These are phyloP conservation scores for Aspergillus cavernicola DNA, from an alignment of 495 filamentous ascomycete genomes.

Conservation along the genomic window DNA sequence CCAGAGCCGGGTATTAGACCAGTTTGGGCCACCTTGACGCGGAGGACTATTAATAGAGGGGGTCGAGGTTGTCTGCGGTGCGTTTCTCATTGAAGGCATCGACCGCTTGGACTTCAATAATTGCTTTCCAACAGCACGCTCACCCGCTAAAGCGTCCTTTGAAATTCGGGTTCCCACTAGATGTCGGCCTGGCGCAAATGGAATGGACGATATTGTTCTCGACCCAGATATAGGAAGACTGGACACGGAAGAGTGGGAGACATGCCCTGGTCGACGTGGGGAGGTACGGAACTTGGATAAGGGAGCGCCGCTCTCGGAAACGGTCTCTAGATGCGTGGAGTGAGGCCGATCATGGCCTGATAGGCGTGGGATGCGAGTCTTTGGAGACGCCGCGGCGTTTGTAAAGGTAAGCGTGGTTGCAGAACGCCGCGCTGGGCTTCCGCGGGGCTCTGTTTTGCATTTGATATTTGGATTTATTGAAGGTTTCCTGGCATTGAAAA, in stretches of 20 bases:
- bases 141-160: conserved; percentile 46
- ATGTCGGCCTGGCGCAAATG: conserved; percentile 54
- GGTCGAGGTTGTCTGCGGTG: conserved; percentile 34
- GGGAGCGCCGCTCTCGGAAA: conserved; percentile 84
- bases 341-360: conserved; percentile 60
- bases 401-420: conserved; percentile 89
- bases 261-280: conserved; percentile 62
- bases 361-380: conserved; percentile 60
- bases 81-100: conserved; percentile 69
- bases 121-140: conserved; percentile 67
- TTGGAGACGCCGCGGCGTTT: conserved; percentile 51
- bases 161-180: conserved; percentile 55
- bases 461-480: conserved; percentile 93
- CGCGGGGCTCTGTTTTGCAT: conserved; percentile 64
- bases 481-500: conserved; percentile 73
- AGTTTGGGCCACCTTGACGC: conserved; percentile 34
- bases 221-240: conserved; percentile 56
- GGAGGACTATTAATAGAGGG: conserved; percentile 37
- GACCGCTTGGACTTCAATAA: conserved; percentile 83
- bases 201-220: conserved; percentile 48
- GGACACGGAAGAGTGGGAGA: conserved; percentile 61
- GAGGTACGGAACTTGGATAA: conserved; percentile 56
- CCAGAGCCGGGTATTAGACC: conserved; percentile 57
- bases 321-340: conserved; percentile 78
- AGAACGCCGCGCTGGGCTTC: conserved; percentile 67